These are phyloP conservation scores for Kappamyces sp. DNA, from an alignment of 192 early-diverging fungal species.

Conservation along the genomic window DNA sequence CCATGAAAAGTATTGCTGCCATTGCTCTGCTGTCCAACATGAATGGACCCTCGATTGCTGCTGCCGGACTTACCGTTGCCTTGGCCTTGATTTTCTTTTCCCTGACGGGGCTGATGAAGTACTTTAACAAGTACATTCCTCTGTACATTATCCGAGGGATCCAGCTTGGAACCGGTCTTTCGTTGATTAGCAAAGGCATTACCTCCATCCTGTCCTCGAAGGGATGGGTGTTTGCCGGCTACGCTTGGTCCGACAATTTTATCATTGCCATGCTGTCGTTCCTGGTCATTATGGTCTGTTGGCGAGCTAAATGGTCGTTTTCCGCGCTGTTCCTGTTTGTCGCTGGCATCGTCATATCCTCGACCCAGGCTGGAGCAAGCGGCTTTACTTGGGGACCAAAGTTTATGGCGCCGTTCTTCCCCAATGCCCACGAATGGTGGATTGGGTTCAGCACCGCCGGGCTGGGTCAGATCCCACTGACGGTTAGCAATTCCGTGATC, in stretches of 20 bases:
- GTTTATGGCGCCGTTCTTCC: constrained; percentile 44
- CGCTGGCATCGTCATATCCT: constrained; percentile 59
- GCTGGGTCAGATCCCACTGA: constrained; percentile 83
- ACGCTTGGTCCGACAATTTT: constrained; percentile 68
- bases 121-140: constrained; percentile 66
- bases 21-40: constrained; percentile 70
- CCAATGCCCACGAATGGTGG: constrained; percentile 60
- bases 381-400: constrained; percentile 21
- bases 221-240: constrained; percentile 47
- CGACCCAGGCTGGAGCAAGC: constrained; percentile 25
- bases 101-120: constrained; percentile 59
- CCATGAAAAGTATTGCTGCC: constrained; percentile 85
- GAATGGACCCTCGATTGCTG: constrained; percentile 62
- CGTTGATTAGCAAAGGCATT: constrained; percentile 63
- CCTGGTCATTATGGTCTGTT: constrained; percentile 63
- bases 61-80: constrained; percentile 65
- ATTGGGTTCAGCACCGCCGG: constrained; percentile 73
- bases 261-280: constrained; percentile 64
- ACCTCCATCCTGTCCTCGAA: constrained; percentile 34
- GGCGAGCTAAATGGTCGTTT: constrained; percentile 55
- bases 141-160: constrained; percentile 68
- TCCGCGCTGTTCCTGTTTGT: constrained; percentile 69
- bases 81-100: constrained; percentile 61
- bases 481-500: constrained; percentile 77
- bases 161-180: constrained; percentile 71